phyloP scores from a whole-genome alignment of 805 yeast genomes.

The Candida silvicultrix region DNA sequence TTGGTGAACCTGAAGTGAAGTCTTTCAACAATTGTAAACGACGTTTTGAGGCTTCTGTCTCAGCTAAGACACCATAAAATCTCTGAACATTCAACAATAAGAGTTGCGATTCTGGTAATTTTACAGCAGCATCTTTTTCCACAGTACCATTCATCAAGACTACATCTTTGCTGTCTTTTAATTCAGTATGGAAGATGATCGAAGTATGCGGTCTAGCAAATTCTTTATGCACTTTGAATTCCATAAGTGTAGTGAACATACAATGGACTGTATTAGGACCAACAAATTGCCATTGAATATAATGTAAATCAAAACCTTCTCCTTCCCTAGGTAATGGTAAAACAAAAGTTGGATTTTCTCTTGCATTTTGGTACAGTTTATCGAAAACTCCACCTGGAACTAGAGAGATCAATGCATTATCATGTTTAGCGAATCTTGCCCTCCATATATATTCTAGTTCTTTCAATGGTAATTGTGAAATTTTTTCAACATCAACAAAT shows the following conservation, averaged over 20 bases:
- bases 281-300: conserved; percentile 88
- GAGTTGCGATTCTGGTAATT: conserved; percentile 70
- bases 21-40: conserved; percentile 53
- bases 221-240: conserved; percentile 84
- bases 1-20: conserved; percentile 63
- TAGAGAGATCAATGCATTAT: conserved; percentile 58
- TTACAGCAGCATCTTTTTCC: conserved; percentile 63
- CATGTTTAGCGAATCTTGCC: conserved; percentile 66
- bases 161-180: conserved; percentile 49
- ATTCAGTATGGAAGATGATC: conserved; percentile 77
- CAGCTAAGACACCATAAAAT: conserved; percentile 67
- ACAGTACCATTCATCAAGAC: conserved; percentile 85
- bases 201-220: conserved; percentile 95
- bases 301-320: conserved; percentile 71
- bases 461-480: conserved; percentile 43
- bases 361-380: conserved; percentile 59
- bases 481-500: conserved; percentile 63
- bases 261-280: conserved; percentile 83
- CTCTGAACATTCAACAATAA: conserved; percentile 72
- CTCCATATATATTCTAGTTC: conserved; percentile 86
- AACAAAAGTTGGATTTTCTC: conserved; percentile 75
- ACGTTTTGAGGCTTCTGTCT: conserved; percentile 34
- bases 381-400: conserved; percentile 53
- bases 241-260: conserved; percentile 85
- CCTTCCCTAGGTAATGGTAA: conserved; percentile 74